phyloP scores from a whole-genome alignment of 176 grass and related monocot genomes.

The Cenchrus purpureus region DNA sequence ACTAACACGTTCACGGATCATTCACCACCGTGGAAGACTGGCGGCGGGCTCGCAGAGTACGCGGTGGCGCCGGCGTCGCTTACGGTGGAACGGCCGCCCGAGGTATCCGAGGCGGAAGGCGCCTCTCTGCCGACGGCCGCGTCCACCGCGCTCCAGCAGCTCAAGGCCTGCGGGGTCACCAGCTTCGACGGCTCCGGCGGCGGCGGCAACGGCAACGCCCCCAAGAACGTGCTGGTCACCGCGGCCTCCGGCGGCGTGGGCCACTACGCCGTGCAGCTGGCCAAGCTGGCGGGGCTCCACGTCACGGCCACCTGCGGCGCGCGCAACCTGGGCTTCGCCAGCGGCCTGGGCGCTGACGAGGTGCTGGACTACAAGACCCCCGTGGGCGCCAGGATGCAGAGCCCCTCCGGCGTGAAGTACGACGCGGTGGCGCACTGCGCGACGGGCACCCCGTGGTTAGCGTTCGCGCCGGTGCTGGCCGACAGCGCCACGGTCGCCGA shows the following conservation, averaged over 20 bases:
- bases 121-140: slow-evolving; percentile 63
- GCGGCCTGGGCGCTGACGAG: slow-evolving; percentile 65
- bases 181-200: slow-evolving; percentile 52
- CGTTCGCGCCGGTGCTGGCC: slow-evolving; percentile 56
- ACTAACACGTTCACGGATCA: background rate
- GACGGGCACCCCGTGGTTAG: slow-evolving; percentile 55
- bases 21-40: slow-evolving; percentile 40
- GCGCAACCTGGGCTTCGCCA: slow-evolving; percentile 62
- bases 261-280: slow-evolving; percentile 80
- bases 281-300: slow-evolving; percentile 66
- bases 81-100: slow-evolving; percentile 56
- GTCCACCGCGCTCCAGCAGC: slow-evolving; percentile 62
- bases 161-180: slow-evolving; percentile 53
- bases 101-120: slow-evolving; percentile 60
- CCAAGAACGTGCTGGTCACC: slow-evolving; percentile 70
- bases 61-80: slow-evolving; percentile 47
- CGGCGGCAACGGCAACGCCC: background rate
- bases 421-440: slow-evolving; percentile 78
- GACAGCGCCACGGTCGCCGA: slow-evolving; percentile 51
- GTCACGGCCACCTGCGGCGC: slow-evolving; percentile 82
- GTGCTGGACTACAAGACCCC: slow-evolving; percentile 77
- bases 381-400: slow-evolving; percentile 55
- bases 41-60: slow-evolving; percentile 71
- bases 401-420: slow-evolving; percentile 53
- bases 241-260: slow-evolving; percentile 87